Evolutionary conservation across 108 stramenopile species (phyloP).

Genomic region (Nitzschia sp.): DNA sequence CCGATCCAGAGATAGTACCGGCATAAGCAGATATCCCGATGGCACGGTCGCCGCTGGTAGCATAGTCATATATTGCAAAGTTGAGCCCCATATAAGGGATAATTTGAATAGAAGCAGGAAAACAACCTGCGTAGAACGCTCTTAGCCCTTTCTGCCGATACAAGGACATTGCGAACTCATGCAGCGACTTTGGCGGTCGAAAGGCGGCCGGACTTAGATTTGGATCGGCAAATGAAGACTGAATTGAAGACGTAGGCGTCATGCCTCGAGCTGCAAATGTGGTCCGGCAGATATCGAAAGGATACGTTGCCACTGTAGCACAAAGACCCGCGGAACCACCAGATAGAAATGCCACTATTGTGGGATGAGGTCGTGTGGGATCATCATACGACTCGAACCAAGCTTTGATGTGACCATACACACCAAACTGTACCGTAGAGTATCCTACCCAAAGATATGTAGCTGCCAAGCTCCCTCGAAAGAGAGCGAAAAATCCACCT

Average conservation of each 20-base stretch:
- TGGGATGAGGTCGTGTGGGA: constrained; percentile 1
- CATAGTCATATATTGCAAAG: constrained; percentile 85
- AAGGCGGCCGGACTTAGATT: constrained; percentile 4
- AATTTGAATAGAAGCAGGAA: constrained; percentile 80
- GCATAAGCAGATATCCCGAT: constrained; percentile 50
- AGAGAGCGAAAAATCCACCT: constrained; percentile 75
- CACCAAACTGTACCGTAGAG: constrained; percentile 85
- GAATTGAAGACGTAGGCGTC: constrained; percentile 19
- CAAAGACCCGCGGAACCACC: constrained; percentile 81
- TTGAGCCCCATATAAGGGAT: constrained; percentile 94
- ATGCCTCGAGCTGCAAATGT: constrained; percentile 85
- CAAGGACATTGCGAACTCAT: constrained; percentile 61
- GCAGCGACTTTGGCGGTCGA: constrained; percentile 56
- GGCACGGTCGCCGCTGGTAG: constrained; percentile 49
- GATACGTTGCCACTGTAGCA: constrained; percentile 90
- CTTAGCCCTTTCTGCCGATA: constrained; percentile 59
- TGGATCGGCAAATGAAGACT: constrained; percentile 21
- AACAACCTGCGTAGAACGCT: constrained; percentile 87
- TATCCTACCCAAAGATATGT: constrained; percentile 92
- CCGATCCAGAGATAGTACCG: constrained; percentile 83
- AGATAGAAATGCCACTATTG: constrained; percentile 59
- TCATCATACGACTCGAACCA: constrained; percentile 1
- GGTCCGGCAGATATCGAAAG: constrained; percentile 91
- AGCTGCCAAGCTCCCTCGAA: constrained; percentile 92
- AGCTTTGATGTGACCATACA: constrained; percentile 50